Evolutionary conservation across 2,329 filamentous ascomycete genomes (phyloP).

Genomic region (Diaporthe australafricana): DNA sequence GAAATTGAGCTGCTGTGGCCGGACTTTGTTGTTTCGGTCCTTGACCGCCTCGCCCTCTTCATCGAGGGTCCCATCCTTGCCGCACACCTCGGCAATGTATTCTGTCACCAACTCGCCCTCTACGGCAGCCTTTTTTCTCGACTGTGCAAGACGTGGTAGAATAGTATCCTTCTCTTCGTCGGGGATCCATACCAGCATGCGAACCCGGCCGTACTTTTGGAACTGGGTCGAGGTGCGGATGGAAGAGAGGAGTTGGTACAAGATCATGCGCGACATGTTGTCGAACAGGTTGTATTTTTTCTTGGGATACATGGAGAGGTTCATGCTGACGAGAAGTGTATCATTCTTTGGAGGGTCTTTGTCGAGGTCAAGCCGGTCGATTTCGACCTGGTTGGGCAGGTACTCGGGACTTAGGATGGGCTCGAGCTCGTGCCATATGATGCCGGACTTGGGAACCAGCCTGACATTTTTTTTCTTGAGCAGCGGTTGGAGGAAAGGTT

Average conservation of each 20-base stretch:
- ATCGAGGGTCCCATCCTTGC: slow-evolving; percentile 45
- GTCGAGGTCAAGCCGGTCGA: slow-evolving; percentile 45
- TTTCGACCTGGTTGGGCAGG: slow-evolving; percentile 66
- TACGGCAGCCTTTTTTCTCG: slow-evolving; percentile 67
- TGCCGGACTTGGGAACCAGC: slow-evolving; percentile 66
- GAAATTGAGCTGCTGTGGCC: slow-evolving; percentile 59
- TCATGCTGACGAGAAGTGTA: slow-evolving; percentile 78
- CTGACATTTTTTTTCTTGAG: slow-evolving; percentile 59
- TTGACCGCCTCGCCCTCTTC: background rate
- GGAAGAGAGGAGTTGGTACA: slow-evolving; percentile 71
- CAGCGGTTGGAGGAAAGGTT: slow-evolving; percentile 70
- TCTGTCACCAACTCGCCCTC: slow-evolving; percentile 72
- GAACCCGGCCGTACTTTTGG: slow-evolving; percentile 81
- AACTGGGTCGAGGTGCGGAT: slow-evolving; percentile 71
- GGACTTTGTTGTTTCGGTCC: slow-evolving; percentile 46
- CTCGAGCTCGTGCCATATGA: slow-evolving; percentile 70
- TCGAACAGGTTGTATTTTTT: slow-evolving; percentile 63
- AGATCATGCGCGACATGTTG: slow-evolving; percentile 67
- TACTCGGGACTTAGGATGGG: slow-evolving; percentile 61
- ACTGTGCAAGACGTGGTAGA: slow-evolving; percentile 69
- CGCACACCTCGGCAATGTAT: slow-evolving; percentile 69
- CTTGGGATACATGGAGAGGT: slow-evolving; percentile 68
- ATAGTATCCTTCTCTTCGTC: slow-evolving; percentile 68
- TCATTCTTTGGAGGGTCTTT: slow-evolving; percentile 68
- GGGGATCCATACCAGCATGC: slow-evolving; percentile 80